phyloP scores from a whole-genome alignment of 352 stramenopile species.

The Aphanomyces invadans region DNA sequence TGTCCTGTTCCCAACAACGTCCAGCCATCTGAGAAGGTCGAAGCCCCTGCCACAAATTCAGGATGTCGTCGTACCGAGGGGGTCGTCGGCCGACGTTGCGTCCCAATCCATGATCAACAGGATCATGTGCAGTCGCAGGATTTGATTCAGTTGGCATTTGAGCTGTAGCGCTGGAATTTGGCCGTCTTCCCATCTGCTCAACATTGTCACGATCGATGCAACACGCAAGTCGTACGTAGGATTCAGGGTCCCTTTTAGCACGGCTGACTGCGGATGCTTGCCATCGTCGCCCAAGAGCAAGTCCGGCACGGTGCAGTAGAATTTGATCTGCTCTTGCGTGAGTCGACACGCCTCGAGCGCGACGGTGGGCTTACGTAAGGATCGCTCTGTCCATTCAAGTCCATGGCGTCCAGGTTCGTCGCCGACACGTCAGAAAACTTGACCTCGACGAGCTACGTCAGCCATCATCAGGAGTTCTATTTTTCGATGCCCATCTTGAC shows the following conservation, averaged over 20 bases:
- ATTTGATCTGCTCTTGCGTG: constrained; percentile 9
- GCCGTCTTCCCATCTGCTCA: constrained; percentile 47
- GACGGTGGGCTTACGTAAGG: too few relatives aligned
- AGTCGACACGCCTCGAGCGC: too few relatives aligned
- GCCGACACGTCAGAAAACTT: constrained; percentile 54
- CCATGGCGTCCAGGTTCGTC: constrained; percentile 56
- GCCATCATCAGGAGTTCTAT: constrained; percentile 21
- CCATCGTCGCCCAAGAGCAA: constrained; percentile 25
- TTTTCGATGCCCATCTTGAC: too few relatives aligned
- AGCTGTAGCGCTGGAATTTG: constrained; percentile 58
- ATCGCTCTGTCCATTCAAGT: constrained; percentile 68
- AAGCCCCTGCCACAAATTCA: background rate
- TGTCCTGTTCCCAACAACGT: constrained; percentile 35
- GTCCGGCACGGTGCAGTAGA: constrained; percentile 13
- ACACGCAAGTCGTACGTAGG: constrained; percentile 35
- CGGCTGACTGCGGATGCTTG: constrained; percentile 46
- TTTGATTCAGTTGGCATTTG: constrained; percentile 34
- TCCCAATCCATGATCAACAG: constrained; percentile 80
- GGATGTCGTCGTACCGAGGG: constrained; percentile 39
- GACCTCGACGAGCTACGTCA: constrained; percentile 37
- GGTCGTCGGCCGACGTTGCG: constrained; percentile 56
- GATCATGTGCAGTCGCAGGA: constrained; percentile 57
- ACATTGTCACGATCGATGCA: background rate
- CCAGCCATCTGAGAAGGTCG: background rate
- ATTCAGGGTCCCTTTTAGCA: constrained; percentile 56